These are phyloP conservation scores for Phialemoniopsis sp. DNA, from an alignment of 2,329 filamentous ascomycete genomes.

Conservation along the genomic window DNA sequence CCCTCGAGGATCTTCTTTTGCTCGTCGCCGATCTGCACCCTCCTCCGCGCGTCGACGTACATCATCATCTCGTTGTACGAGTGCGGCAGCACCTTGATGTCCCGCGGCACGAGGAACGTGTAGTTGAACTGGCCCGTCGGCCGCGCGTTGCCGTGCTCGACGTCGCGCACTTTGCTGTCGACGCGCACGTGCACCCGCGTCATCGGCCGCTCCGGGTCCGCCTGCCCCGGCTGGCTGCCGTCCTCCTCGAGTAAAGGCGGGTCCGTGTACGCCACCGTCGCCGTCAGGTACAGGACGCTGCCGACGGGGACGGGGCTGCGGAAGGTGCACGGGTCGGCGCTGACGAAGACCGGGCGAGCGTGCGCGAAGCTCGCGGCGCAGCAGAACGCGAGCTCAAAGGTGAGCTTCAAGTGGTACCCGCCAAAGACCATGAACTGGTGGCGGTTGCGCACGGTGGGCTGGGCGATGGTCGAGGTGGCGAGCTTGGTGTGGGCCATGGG, in stretches of 20 bases:
- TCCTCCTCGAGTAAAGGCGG: constrained; percentile 40
- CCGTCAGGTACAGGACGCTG: constrained; percentile 69
- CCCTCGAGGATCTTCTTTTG: too few species aligned
- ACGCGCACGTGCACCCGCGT: constrained; percentile 65
- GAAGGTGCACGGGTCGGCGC: constrained; percentile 70
- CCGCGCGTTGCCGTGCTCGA: constrained; percentile 57
- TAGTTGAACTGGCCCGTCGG: constrained; percentile 75
- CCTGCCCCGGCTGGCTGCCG: constrained; percentile 37
- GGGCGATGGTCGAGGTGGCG: constrained; percentile 66
- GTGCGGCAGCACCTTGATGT: constrained; percentile 29
- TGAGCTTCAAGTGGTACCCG: constrained; percentile 69
- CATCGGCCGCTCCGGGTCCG: constrained; percentile 17
- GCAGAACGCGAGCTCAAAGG: constrained; percentile 73
- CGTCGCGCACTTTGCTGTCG: constrained; percentile 67
- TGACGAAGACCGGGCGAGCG: constrained; percentile 65
- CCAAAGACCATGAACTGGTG: constrained; percentile 79
- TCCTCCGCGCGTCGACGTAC: constrained; percentile 36
- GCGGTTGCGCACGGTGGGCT: constrained; percentile 49
- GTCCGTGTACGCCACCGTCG: constrained; percentile 69
- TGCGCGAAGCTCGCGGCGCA: constrained; percentile 69
- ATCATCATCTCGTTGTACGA: constrained; percentile 37
- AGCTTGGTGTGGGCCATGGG: constrained; percentile 57
- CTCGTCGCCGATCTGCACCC: constrained; percentile 24
- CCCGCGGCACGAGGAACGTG: constrained; percentile 41
- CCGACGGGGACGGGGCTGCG: constrained; percentile 73